These are phyloP conservation scores for Eremomyces bilateralis DNA, from an alignment of 495 filamentous ascomycete species.

Conservation along the genomic window DNA sequence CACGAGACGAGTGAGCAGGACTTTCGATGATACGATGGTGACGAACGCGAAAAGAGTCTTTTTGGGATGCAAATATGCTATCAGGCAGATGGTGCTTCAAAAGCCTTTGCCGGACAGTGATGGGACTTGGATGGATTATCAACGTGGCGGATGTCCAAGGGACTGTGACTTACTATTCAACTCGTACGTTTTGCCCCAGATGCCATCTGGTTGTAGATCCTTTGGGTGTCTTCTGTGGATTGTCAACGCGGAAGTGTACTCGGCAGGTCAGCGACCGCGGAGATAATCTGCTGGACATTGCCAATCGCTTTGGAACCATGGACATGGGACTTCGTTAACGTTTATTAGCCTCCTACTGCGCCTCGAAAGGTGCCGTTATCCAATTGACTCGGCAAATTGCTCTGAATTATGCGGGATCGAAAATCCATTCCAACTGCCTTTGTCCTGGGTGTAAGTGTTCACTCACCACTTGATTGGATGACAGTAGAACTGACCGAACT, in stretches of 20 bases:
- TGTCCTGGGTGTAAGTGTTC: constrained; percentile 27
- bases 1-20: constrained; percentile 18
- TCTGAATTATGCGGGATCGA: constrained; percentile 27
- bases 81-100: constrained; percentile 33
- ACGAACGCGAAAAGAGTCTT: constrained; percentile 5
- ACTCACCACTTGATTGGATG: neutral
- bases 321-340: neutral
- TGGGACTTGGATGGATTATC: constrained; percentile 32
- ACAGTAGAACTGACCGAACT: too few relatives aligned
- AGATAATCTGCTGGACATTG: too few relatives aligned
- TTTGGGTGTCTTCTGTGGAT: too few relatives aligned
- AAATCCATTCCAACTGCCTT: constrained; percentile 32
- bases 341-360: constrained; percentile 24
- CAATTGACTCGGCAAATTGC: constrained; percentile 28
- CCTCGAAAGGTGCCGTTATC: constrained; percentile 30
- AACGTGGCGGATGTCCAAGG: constrained; percentile 30
- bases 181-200: neutral
- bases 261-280: neutral
- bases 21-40: constrained; percentile 4
- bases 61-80: constrained; percentile 28
- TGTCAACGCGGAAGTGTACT: too few relatives aligned
- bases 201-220: neutral
- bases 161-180: constrained; percentile 14
- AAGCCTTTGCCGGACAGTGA: constrained; percentile 19
- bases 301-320: too few relatives aligned